phyloP scores from a whole-genome alignment of 495 filamentous ascomycete genomes.

The Platismatia glauca region DNA sequence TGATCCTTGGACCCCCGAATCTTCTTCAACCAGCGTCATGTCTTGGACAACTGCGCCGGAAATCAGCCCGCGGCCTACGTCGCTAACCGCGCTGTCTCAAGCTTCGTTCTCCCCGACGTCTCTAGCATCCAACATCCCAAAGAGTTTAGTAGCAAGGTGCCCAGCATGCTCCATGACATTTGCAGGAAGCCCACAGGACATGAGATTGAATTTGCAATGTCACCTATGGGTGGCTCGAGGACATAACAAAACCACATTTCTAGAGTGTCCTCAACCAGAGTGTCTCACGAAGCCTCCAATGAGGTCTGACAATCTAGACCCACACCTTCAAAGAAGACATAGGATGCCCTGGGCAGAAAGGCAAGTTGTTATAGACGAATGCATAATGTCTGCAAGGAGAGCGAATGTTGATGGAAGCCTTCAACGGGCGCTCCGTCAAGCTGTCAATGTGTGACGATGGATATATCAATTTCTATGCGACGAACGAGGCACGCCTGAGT shows the following conservation, averaged over 20 bases:
- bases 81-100: neutral
- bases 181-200: slow-evolving; percentile 2
- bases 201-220: neutral
- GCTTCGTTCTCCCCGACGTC: slow-evolving; percentile 3
- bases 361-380: neutral
- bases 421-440: neutral
- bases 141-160: neutral
- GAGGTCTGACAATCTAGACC: slow-evolving; percentile 3
- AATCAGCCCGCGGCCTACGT: neutral
- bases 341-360: neutral
- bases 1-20: neutral
- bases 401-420: neutral
- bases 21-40: slow-evolving; percentile 1
- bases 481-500: no score
- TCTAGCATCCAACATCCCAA: neutral
- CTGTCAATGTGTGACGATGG: no score
- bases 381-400: neutral
- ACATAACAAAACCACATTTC: neutral
- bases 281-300: neutral
- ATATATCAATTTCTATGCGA: no score
- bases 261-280: slow-evolving; percentile 3
- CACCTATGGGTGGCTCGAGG: neutral
- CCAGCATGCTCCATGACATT: neutral
- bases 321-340: slow-evolving; percentile 2
- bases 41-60: neutral